Conservation (phyloP, 768 basidiomycete species). For the Polyporus arcularius region DNA sequence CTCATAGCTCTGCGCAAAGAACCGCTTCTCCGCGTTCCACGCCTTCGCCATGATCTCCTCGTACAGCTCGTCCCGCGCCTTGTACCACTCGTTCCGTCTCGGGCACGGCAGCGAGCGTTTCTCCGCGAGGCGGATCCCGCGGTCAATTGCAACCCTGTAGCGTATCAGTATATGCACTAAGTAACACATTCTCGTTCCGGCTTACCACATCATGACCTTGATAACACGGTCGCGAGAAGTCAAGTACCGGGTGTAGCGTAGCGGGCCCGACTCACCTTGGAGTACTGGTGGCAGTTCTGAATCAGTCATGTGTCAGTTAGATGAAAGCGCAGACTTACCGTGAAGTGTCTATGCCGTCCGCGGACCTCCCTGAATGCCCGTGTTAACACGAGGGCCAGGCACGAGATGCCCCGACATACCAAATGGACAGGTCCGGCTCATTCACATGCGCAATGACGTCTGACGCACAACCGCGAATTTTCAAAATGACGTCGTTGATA, state of each 20-base stretch:
- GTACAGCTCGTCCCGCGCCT: constrained; percentile 79
- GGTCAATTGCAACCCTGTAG: constrained; percentile 88
- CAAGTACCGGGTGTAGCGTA: no score
- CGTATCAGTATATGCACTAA: no score
- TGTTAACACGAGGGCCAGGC: background rate
- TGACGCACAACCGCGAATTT: no score
- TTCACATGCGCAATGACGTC: constrained; percentile 74
- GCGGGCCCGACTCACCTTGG: constrained; percentile 54
- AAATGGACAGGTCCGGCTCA: constrained; percentile 86
- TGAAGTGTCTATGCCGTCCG: constrained; percentile 81
- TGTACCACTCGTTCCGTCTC: constrained; percentile 67
- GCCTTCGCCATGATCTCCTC: constrained; percentile 92
- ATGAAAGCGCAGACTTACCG: no score
- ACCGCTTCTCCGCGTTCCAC: constrained; percentile 70
- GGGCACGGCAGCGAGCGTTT: constrained; percentile 93
- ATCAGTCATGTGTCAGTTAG: no score
- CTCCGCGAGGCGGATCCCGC: constrained; percentile 91
- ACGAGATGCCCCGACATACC: constrained; percentile 46
- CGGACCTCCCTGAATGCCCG: constrained; percentile 77
- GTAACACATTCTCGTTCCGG: no score
- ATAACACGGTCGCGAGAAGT: no score
- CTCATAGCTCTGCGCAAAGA: constrained; percentile 91
- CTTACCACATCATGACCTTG: constrained; percentile 89
- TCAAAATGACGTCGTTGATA: no score
- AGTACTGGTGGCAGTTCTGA: no score